Conservation (phyloP, 352 stramenopile species). For the Phytophthora pini region DNA sequence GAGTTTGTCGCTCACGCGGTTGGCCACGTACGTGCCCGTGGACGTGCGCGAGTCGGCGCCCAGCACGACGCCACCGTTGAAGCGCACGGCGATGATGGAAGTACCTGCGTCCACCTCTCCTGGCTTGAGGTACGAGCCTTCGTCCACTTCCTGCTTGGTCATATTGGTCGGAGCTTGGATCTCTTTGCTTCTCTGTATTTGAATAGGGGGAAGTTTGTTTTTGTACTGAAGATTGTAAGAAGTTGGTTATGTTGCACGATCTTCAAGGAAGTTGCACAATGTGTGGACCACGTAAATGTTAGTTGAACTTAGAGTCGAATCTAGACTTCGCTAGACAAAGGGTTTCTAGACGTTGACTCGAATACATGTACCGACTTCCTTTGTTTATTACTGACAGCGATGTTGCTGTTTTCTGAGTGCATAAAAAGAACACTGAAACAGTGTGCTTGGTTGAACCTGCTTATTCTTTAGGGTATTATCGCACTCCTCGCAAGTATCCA, state of each 20-base stretch:
- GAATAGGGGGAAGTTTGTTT: constrained; percentile 3
- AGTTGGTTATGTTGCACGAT: constrained; percentile 13
- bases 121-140: constrained; percentile 76
- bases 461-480: too few species aligned
- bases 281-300: neutral
- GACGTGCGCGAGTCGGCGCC: constrained; percentile 95
- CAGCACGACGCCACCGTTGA: constrained; percentile 96
- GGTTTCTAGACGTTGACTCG: too few species aligned
- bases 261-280: constrained; percentile 2
- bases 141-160: constrained; percentile 65
- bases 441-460: too few species aligned
- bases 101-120: constrained; percentile 96
- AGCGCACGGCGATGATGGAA: constrained; percentile 98
- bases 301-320: too few species aligned
- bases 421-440: too few species aligned
- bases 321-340: too few species aligned
- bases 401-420: too few species aligned
- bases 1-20: constrained; percentile 98
- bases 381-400: too few species aligned
- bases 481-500: too few species aligned
- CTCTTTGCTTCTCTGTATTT: constrained; percentile 16
- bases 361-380: too few species aligned
- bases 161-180: constrained; percentile 25
- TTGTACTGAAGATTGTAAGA: neutral
- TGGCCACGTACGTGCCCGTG: constrained; percentile 97